Evolutionary conservation across 805 yeast species (phyloP), one percentile per base, ranked within the genome.

Genomic region (Peterozyma toletana): DNA sequence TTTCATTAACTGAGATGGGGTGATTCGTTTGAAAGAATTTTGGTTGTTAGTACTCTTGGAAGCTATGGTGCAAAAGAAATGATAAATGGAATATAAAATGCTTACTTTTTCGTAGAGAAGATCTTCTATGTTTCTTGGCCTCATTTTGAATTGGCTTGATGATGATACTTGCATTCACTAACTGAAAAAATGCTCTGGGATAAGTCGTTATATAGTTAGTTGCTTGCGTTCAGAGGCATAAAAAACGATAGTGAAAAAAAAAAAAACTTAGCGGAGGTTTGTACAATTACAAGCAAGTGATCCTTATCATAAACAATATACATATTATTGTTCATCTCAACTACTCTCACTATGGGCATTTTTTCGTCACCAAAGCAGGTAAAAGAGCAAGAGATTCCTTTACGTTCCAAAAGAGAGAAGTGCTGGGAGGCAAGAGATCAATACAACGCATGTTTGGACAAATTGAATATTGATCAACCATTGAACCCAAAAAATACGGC

Each of bases 351-450:
- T 21, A 21, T 21, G 27, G 27, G 27, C 7, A 5, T 21, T 4
- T 21, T 21, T 21, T 21, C 27, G 7, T 21, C 27, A 7, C 4
- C 27, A 5, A 21, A 21, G 7, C 27, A 21, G 7, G 4, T 7
- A 5, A 4, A 21, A 7, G 27, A 21, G 7, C 27, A 21, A 21
- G 69, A 64, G 33, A 63, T 70, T 45, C 71, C 72, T 33, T 77
- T 78, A 57, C 78, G 90, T 54, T 64, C 77, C 27, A 77, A 80
- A 51, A 76, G 98, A 51, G 73, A 78, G 56, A 67, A 70, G 47
- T 91, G 99, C 67, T 93, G 98, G 98, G 91, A 82, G 41, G 71
- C 91, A 7, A 75, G 99, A 47, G 99, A 91, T 56, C 53, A 54
- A 35, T 89, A 75, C 58, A 87, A 87, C 54, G 71, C 64, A 9